Conservation (phyloP, 2,329 filamentous ascomycete genomes). For the Pseudocercospora macadamiae region DNA sequence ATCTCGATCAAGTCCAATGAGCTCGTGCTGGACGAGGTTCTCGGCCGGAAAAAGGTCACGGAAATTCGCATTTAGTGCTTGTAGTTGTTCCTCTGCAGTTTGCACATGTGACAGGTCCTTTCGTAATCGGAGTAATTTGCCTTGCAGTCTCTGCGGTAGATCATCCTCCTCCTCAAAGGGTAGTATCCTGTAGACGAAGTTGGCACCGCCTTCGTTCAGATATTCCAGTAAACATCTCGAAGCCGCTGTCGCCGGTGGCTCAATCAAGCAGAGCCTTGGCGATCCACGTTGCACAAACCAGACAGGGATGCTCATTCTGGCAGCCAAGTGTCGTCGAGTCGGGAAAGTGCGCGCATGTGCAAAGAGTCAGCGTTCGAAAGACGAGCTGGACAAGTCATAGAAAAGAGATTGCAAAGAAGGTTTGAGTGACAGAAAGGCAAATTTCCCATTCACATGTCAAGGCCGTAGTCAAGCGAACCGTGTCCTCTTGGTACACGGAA, state of each 20-base stretch:
- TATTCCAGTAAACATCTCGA: slow-evolving; percentile 32
- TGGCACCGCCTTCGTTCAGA: slow-evolving; percentile 43
- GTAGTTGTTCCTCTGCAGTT: slow-evolving; percentile 32
- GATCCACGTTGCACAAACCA: slow-evolving; percentile 21
- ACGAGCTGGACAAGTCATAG: too few species aligned
- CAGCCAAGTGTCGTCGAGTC: not conserved
- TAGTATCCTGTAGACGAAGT: slow-evolving; percentile 38
- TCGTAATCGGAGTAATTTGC: slow-evolving; percentile 37
- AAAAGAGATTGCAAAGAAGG: not conserved
- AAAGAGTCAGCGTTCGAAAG: too few species aligned
- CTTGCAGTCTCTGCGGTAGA: slow-evolving; percentile 24
- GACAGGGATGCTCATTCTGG: slow-evolving; percentile 24
- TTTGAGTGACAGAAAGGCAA: not conserved
- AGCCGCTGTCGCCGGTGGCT: slow-evolving; percentile 6
- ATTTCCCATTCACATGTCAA: slow-evolving; percentile 5
- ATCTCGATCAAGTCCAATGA: slow-evolving; percentile 30
- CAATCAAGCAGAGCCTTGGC: slow-evolving; percentile 21
- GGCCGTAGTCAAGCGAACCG: not conserved
- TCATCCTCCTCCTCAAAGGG: slow-evolving; percentile 9
- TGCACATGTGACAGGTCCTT: slow-evolving; percentile 38
- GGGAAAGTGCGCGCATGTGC: not conserved
- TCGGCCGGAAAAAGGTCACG: slow-evolving; percentile 34
- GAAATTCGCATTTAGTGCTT: slow-evolving; percentile 33
- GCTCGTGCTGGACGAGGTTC: slow-evolving; percentile 36
- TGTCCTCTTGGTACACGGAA: not conserved